phyloP scores from a whole-genome alignment of 2,329 filamentous ascomycete species.

The Penicillium sp. region DNA sequence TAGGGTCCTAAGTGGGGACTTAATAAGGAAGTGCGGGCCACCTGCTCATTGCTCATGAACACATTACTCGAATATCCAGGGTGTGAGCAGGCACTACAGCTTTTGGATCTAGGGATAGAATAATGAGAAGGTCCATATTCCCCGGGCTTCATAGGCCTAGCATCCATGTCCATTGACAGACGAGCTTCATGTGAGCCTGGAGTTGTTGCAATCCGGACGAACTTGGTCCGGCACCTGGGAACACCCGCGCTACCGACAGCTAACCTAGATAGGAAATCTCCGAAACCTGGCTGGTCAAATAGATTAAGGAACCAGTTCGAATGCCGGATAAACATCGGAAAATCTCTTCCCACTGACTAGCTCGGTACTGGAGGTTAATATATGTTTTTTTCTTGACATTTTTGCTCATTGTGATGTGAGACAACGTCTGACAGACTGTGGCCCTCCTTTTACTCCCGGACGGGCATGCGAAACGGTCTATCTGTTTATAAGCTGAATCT shows the following conservation, averaged over 20 bases:
- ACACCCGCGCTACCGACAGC: background rate
- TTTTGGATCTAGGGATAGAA: background rate
- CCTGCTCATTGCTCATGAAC: background rate
- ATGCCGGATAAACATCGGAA: no score
- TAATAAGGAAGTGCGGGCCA: background rate
- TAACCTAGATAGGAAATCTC: background rate
- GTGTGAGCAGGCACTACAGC: background rate
- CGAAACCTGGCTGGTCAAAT: background rate
- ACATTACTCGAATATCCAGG: background rate
- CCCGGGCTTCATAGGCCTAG: background rate
- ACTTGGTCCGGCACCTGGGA: background rate
- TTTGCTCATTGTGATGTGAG: no score
- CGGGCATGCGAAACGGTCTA: no score
- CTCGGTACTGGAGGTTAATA: no score
- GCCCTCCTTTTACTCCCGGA: no score
- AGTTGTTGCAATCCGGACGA: background rate
- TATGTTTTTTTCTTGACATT: no score
- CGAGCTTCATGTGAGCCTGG: background rate
- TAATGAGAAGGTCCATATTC: background rate
- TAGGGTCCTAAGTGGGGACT: slow-evolving; percentile 3
- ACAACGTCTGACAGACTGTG: no score
- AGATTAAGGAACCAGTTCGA: background rate
- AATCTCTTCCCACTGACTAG: no score
- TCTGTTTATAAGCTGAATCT: no score
- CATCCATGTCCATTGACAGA: background rate